These are phyloP conservation scores for Globisporangium acanthophoron DNA, from an alignment of 352 stramenopile genomes.

Conservation along the genomic window DNA sequence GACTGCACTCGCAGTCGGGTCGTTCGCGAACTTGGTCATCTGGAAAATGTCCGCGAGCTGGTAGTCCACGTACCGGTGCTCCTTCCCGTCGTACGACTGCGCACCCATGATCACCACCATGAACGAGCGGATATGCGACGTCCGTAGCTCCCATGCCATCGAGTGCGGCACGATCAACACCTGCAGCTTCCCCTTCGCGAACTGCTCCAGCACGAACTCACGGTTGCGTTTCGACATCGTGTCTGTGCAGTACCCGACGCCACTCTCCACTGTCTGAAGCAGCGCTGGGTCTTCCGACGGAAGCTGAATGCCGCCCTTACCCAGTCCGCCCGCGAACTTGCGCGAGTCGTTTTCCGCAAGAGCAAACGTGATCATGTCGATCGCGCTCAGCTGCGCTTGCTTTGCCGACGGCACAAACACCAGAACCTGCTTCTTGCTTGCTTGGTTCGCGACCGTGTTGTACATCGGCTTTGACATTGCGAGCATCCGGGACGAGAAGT, in stretches of 20 bases:
- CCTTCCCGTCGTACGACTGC: conserved; percentile 95
- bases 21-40: conserved; percentile 93
- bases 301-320: conserved; percentile 26
- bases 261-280: conserved; percentile 90
- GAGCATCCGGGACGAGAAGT: conserved; percentile 95
- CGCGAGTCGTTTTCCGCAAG: conserved; percentile 76
- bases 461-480: conserved; percentile 99
- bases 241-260: conserved; percentile 95
- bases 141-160: conserved; percentile 90
- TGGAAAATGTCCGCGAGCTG: conserved; percentile 96
- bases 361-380: conserved; percentile 98
- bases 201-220: conserved; percentile 88
- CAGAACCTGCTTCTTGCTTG: conserved; percentile 85
- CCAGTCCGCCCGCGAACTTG: conserved; percentile 46
- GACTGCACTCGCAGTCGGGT: conserved; percentile 54
- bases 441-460: conserved; percentile 90
- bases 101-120: conserved; percentile 98
- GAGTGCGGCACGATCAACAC: conserved; percentile 94
- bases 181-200: conserved; percentile 80
- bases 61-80: conserved; percentile 97
- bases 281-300: conserved; percentile 88
- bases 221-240: conserved; percentile 91
- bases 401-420: conserved; percentile 98
- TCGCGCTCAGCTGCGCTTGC: conserved; percentile 97
- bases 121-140: conserved; percentile 71